phyloP scores from a whole-genome alignment of 139 green algal species.

The Dunaliella primolecta region DNA sequence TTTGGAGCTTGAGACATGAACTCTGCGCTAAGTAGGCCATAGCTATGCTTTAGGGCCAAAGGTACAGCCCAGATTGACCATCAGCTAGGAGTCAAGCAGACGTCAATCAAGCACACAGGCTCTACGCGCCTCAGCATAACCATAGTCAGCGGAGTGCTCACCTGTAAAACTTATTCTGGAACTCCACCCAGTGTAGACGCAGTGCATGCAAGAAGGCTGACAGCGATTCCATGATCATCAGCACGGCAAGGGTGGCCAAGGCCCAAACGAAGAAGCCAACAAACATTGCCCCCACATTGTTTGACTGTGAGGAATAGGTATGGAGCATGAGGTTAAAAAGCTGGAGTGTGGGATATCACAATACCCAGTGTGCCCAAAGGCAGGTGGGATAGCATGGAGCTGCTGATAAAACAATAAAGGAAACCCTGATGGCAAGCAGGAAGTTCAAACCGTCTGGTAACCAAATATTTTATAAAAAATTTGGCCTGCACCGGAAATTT shows the following conservation, averaged over 20 bases:
- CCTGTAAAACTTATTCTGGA: constrained; percentile 80
- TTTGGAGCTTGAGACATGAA: background rate
- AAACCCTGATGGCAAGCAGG: too few species aligned
- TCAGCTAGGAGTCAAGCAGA: too few species aligned
- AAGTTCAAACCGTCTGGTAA: background rate
- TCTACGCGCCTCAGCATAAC: background rate
- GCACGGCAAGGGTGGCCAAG: constrained; percentile 88
- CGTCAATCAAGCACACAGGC: background rate
- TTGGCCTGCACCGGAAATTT: too few species aligned
- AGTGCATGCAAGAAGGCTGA: constrained; percentile 97
- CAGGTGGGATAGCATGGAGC: too few species aligned
- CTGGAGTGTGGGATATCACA: too few species aligned
- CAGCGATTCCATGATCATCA: constrained; percentile 98
- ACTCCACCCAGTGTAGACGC: constrained; percentile 95
- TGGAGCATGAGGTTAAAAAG: background rate
- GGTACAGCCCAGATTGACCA: too few species aligned
- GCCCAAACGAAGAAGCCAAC: constrained; percentile 89
- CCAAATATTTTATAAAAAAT: background rate
- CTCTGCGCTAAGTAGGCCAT: background rate
- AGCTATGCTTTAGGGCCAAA: background rate
- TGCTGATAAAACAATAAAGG: too few species aligned
- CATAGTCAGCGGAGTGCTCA: background rate
- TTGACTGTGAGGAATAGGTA: background rate
- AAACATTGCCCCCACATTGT: constrained; percentile 7
- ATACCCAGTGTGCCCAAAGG: too few species aligned